Percentiles rank a stretch among this genome's conserved stretches.
Conservation (phyloP, 768 basidiomycete genomes). For the Leccinum imitatum region DNA sequence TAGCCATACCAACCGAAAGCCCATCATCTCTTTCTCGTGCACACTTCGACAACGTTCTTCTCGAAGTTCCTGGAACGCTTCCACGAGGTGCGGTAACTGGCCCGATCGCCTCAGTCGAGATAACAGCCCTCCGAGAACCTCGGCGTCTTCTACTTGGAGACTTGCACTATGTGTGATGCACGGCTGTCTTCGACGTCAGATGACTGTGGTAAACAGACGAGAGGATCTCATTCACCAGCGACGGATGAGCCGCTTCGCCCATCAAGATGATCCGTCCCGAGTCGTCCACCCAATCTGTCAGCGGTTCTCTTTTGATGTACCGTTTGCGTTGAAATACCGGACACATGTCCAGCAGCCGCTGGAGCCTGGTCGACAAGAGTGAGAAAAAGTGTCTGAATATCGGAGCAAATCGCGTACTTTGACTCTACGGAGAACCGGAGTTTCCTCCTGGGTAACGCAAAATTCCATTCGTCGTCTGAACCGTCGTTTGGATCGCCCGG, state of each 20-base stretch:
- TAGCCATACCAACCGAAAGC: constrained; percentile 40
- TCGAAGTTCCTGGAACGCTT: constrained; percentile 56
- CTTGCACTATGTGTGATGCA: constrained; percentile 39
- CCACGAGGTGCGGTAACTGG: constrained; percentile 48
- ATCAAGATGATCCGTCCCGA: constrained; percentile 48
- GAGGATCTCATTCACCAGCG: constrained; percentile 37
- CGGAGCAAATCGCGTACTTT: constrained; percentile 28
- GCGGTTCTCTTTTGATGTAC: constrained; percentile 29
- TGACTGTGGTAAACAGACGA: background rate
- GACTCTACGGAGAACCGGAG: constrained; percentile 35
- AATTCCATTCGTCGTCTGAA: constrained; percentile 29
- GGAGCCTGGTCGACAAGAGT: constrained; percentile 26
- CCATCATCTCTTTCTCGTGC: constrained; percentile 41
- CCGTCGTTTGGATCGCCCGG: constrained; percentile 30
- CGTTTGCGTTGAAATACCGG: constrained; percentile 37
- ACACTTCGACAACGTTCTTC: constrained; percentile 42
- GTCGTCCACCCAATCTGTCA: constrained; percentile 48
- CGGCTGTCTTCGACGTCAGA: constrained; percentile 37
- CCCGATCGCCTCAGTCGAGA: constrained; percentile 43
- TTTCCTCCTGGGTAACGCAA: constrained; percentile 33
- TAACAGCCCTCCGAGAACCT: constrained; percentile 29
- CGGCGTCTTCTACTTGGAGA: constrained; percentile 31
- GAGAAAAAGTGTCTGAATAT: background rate
- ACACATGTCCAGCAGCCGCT: constrained; percentile 34
- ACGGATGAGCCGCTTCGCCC: constrained; percentile 58